Evolutionary conservation across 176 grass and related monocot genomes (phyloP).

Genomic region (Avena sativa): DNA sequence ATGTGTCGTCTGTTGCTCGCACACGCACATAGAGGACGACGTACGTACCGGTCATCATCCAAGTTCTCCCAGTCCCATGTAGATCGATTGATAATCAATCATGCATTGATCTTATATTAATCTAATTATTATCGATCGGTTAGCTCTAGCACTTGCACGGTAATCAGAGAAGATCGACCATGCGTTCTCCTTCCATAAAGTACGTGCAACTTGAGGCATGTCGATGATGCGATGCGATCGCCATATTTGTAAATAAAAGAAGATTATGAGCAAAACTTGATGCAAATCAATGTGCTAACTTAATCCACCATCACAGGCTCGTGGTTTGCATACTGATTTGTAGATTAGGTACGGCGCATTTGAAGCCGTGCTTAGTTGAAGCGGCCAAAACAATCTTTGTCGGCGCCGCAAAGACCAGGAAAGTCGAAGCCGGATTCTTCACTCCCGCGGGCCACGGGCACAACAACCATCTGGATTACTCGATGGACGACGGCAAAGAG

Average conservation of each 20-base stretch:
- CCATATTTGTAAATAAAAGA: too few relatives aligned
- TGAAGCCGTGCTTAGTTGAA: background rate
- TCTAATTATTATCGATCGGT: background rate
- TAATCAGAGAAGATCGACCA: background rate
- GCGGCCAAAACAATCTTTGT: background rate
- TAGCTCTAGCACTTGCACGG: background rate
- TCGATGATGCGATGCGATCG: background rate
- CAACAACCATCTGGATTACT: background rate
- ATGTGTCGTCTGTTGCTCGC: constrained; percentile 45
- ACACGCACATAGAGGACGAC: background rate
- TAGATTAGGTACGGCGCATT: background rate
- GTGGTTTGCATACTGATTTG: background rate
- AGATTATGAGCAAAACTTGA: background rate
- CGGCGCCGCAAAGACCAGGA: background rate
- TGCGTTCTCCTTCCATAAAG: background rate
- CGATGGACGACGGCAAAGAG: background rate
- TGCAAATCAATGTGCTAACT: background rate
- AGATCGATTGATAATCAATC: background rate
- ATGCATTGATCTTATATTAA: background rate
- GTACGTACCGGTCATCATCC: background rate
- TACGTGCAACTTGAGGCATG: background rate
- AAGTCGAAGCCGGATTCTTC: background rate
- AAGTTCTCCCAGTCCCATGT: background rate
- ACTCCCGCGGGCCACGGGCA: background rate
- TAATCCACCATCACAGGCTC: background rate